Evolutionary conservation across 352 stramenopile species (phyloP).

Genomic region (Phytophthora cryptogea): DNA sequence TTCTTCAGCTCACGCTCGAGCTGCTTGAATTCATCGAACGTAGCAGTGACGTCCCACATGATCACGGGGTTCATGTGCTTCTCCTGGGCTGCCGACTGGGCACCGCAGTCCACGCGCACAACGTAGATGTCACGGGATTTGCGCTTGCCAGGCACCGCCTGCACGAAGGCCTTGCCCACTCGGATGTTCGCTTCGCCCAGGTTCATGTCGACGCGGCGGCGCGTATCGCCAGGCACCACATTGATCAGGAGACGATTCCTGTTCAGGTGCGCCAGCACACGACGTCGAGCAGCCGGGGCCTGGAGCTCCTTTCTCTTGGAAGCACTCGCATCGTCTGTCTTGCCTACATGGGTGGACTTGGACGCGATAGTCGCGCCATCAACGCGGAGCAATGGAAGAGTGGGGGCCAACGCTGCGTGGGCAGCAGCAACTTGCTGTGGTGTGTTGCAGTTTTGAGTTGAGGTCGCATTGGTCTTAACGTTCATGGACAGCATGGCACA

Average conservation of each 20-base stretch:
- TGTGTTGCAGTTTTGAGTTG: constrained; percentile 12
- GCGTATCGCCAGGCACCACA: constrained; percentile 53
- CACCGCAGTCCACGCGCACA: constrained; percentile 71
- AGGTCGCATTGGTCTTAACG: constrained; percentile 5
- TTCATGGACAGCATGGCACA: constrained; percentile 45
- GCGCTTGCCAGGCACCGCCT: constrained; percentile 35
- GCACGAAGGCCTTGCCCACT: constrained; percentile 77
- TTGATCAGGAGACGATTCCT: constrained; percentile 53
- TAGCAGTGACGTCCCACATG: constrained; percentile 85
- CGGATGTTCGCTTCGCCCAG: constrained; percentile 63
- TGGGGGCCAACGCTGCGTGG: not conserved
- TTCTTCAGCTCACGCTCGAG: constrained; percentile 71
- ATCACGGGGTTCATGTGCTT: constrained; percentile 87
- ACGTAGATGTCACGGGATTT: constrained; percentile 74
- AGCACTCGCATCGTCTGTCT: constrained; percentile 30
- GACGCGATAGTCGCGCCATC: constrained; percentile 13
- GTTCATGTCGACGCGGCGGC: constrained; percentile 56
- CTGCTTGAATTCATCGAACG: constrained; percentile 78
- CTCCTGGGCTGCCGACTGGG: constrained; percentile 36
- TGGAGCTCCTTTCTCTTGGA: constrained; percentile 39
- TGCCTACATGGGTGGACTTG: constrained; percentile 24
- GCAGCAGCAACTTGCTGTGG: not conserved
- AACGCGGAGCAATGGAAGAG: constrained; percentile 40
- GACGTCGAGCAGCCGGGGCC: constrained; percentile 46
- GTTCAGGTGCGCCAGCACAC: constrained; percentile 50